phyloP scores from a whole-genome alignment of 2,329 filamentous ascomycete genomes.

The Amauroascus verrucosus region DNA sequence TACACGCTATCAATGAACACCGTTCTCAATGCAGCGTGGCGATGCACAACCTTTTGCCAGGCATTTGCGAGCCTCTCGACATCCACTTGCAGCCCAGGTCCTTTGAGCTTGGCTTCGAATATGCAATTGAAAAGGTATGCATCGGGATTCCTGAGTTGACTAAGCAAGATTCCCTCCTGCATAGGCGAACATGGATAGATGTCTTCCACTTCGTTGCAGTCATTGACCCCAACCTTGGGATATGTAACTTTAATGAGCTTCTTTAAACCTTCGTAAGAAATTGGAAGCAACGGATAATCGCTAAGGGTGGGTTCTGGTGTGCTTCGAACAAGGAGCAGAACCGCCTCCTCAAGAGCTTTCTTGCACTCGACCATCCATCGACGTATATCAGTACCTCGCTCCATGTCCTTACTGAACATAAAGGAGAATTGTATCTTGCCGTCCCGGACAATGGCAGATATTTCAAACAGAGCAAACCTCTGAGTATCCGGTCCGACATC shows the following conservation, averaged over 20 bases:
- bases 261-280: constrained; percentile 35
- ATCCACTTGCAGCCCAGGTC: constrained; percentile 18
- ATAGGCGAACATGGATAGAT: constrained; percentile 21
- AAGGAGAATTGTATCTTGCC: constrained; percentile 41
- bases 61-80: constrained; percentile 23
- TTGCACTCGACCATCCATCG: constrained; percentile 38
- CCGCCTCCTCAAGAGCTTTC: constrained; percentile 25
- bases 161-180: constrained; percentile 25
- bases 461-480: constrained; percentile 42
- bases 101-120: constrained; percentile 23
- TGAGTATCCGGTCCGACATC: constrained; percentile 38
- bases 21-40: constrained; percentile 29
- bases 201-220: constrained; percentile 33
- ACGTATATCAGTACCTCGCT: constrained; percentile 32
- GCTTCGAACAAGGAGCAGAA: constrained; percentile 18
- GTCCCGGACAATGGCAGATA: constrained; percentile 41
- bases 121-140: constrained; percentile 30
- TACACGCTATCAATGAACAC: constrained; percentile 29
- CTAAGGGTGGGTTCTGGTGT: constrained; percentile 29
- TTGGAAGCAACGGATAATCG: constrained; percentile 38
- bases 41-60: constrained; percentile 27
- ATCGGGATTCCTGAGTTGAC: constrained; percentile 27
- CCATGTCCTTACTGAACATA: constrained; percentile 41
- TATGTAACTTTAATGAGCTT: constrained; percentile 30
- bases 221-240: constrained; percentile 24